These are phyloP conservation scores for Gnomoniopsis sp. DNA, from an alignment of 2,329 filamentous ascomycete genomes.

Conservation along the genomic window DNA sequence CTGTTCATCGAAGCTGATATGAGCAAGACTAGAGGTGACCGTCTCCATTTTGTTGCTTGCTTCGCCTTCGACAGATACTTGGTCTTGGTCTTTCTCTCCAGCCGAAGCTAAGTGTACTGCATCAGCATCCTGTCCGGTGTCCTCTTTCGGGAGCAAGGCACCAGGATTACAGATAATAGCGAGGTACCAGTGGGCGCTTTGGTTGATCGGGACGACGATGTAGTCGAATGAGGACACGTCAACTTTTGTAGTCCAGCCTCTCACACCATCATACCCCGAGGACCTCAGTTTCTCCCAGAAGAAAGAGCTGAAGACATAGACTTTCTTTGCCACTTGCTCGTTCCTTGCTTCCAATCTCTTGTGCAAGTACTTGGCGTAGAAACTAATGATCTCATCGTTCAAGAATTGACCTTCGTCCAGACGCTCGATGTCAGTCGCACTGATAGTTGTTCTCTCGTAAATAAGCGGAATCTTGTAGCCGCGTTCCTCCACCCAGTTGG, in stretches of 20 bases:
- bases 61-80: neutral
- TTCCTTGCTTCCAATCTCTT: constrained; percentile 51
- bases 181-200: constrained; percentile 86
- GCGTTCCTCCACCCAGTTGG: constrained; percentile 42
- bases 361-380: constrained; percentile 77
- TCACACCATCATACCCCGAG: constrained; percentile 83
- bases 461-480: constrained; percentile 58
- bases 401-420: constrained; percentile 82
- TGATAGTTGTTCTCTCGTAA: constrained; percentile 64
- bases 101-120: neutral
- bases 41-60: constrained; percentile 14
- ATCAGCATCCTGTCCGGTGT: neutral
- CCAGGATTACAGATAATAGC: constrained; percentile 90
- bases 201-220: constrained; percentile 88
- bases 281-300: constrained; percentile 79
- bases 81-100: neutral
- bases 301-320: constrained; percentile 91
- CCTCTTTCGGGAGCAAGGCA: constrained; percentile 44
- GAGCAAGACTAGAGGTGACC: constrained; percentile 1
- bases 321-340: constrained; percentile 55
- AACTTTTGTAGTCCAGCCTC: constrained; percentile 81
- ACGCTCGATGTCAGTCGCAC: constrained; percentile 68
- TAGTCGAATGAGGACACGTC: constrained; percentile 86
- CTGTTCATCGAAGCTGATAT: constrained; percentile 7
- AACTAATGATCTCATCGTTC: constrained; percentile 89